Conservation (phyloP, 2,329 filamentous ascomycete species). For the Aphanocladium album region DNA sequence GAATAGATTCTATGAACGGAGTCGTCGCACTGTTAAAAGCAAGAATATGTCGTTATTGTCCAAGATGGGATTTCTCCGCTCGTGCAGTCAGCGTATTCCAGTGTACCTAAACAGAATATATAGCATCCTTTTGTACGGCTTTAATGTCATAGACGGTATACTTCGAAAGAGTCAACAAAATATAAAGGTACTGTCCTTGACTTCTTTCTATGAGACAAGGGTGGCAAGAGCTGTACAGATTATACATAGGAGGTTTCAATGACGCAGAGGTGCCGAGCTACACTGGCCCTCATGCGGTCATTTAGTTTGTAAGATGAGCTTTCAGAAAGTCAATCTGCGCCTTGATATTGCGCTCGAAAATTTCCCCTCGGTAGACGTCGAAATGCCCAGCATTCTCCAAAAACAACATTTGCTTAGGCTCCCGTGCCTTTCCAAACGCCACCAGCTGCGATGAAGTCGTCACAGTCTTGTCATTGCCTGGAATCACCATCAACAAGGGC, state of each 20-base stretch:
- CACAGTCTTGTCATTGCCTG: slow-evolving; percentile 6
- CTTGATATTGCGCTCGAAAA: not conserved
- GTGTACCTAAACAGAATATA: no score
- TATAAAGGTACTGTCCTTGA: no score
- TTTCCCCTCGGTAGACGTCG: not conserved
- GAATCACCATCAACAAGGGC: slow-evolving; percentile 15
- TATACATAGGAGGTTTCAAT: no score
- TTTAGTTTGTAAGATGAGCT: not conserved
- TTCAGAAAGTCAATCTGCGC: not conserved
- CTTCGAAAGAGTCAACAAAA: no score
- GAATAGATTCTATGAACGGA: not conserved
- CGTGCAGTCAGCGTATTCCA: no score
- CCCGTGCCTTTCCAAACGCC: slow-evolving; percentile 14
- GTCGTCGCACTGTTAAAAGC: no score
- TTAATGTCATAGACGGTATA: no score
- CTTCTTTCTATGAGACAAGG: no score
- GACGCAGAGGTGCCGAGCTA: not conserved
- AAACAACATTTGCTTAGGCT: slow-evolving; percentile 13
- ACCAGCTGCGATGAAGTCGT: slow-evolving; percentile 10
- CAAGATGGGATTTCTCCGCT: no score
- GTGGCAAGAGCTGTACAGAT: no score
- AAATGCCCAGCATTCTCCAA: not conserved
- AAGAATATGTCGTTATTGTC: no score
- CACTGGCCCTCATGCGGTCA: not conserved
- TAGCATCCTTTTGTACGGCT: no score